Evolutionary conservation across 805 yeast genomes (phyloP).

Genomic region (Nakazawaea ishiwadae): DNA sequence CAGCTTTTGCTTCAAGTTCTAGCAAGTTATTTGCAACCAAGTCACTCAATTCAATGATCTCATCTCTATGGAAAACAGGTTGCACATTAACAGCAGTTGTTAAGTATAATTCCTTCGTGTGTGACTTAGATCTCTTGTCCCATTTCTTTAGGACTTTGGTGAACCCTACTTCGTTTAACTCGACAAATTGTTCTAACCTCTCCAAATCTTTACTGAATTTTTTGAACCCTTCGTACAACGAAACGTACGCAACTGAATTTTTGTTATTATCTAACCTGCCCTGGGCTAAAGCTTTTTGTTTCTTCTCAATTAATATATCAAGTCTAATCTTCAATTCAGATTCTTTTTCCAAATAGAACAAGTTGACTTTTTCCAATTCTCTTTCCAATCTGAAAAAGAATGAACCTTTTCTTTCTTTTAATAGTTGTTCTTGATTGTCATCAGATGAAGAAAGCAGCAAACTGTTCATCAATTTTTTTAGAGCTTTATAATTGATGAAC

Average conservation of each 20-base stretch:
- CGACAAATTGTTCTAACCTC: slow-evolving; percentile 88
- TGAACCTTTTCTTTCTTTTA: slow-evolving; percentile 88
- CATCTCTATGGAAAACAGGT: slow-evolving; percentile 91
- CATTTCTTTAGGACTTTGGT: slow-evolving; percentile 94
- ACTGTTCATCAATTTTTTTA: slow-evolving; percentile 86
- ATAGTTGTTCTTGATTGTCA: slow-evolving; percentile 37
- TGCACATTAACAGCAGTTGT: slow-evolving; percentile 94
- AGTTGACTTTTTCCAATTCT: slow-evolving; percentile 91
- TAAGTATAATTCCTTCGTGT: slow-evolving; percentile 86
- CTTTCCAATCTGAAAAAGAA: slow-evolving; percentile 87
- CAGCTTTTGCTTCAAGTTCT: slow-evolving; percentile 72
- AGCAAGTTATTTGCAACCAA: slow-evolving; percentile 59
- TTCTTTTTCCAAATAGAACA: slow-evolving; percentile 88
- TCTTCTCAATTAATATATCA: slow-evolving; percentile 71
- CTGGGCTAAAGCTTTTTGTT: slow-evolving; percentile 41
- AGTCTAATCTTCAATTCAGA: slow-evolving; percentile 77
- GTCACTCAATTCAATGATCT: slow-evolving; percentile 81
- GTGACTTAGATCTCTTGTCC: slow-evolving; percentile 96
- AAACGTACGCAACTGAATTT: slow-evolving; percentile 72
- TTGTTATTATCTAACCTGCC: slow-evolving; percentile 45
- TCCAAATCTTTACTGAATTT: slow-evolving; percentile 86
- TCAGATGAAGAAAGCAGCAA: slow-evolving; percentile 48
- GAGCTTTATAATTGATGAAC: slow-evolving; percentile 90
- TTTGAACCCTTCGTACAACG: slow-evolving; percentile 83
- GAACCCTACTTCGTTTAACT: slow-evolving; percentile 92